Conservation (phyloP, 192 early-diverging fungal species). For the Funneliformis geosporum region DNA sequence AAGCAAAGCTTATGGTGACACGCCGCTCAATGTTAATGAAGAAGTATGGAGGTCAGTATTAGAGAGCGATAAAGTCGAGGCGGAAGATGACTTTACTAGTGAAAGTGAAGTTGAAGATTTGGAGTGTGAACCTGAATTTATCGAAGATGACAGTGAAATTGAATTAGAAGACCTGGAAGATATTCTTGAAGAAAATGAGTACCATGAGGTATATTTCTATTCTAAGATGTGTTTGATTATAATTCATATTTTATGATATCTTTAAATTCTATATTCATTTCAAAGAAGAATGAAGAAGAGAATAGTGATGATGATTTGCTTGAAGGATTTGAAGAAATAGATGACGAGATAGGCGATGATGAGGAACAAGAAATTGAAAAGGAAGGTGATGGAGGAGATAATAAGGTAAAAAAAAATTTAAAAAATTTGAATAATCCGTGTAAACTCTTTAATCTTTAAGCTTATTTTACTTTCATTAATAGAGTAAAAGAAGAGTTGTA, state of each 20-base stretch:
- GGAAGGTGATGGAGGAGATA: neutral
- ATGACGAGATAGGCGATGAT: slow-evolving; percentile 38
- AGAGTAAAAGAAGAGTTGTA: slow-evolving; percentile 3
- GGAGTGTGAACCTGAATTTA: slow-evolving; percentile 56
- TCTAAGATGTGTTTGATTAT: neutral
- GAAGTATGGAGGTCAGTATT: slow-evolving; percentile 87
- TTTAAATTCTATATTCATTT: neutral
- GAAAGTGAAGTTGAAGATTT: slow-evolving; percentile 68
- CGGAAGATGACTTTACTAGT: slow-evolving; percentile 71
- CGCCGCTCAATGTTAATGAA: slow-evolving; percentile 92
- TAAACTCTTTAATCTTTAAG: neutral
- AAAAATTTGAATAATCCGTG: neutral
- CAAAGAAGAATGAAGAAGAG: neutral
- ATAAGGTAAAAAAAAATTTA: neutral
- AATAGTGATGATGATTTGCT: slow-evolving; percentile 31
- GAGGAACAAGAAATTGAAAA: neutral
- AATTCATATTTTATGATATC: neutral
- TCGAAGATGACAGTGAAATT: slow-evolving; percentile 63
- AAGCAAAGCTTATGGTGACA: slow-evolving; percentile 94
- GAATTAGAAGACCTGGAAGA: slow-evolving; percentile 67
- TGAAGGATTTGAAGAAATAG: slow-evolving; percentile 38
- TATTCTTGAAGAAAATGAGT: slow-evolving; percentile 47
- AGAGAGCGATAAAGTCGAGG: slow-evolving; percentile 70
- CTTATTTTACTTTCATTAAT: neutral
- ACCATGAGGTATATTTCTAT: slow-evolving; percentile 1